These are phyloP conservation scores for Fraxinus floribunda DNA, from an alignment of 305 asterid genomes.

Conservation along the genomic window DNA sequence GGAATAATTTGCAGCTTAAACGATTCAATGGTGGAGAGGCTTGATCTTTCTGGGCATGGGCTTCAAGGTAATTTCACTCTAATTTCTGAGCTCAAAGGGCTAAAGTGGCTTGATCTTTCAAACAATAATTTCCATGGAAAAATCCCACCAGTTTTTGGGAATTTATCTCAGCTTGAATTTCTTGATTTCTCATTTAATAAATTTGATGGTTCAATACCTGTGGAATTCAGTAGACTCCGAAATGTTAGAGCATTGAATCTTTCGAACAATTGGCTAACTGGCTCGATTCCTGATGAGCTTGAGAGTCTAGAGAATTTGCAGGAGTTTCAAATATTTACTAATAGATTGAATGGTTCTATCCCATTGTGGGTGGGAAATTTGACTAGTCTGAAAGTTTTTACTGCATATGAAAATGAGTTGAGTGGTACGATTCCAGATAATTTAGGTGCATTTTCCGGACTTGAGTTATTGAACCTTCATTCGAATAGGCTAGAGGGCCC, in stretches of 20 bases:
- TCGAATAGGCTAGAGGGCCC: constrained; percentile 75
- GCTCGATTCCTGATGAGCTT: constrained; percentile 69
- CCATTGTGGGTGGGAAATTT: constrained; percentile 77
- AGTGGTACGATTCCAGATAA: constrained; percentile 66
- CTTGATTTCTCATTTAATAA: constrained; percentile 87
- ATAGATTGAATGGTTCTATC: constrained; percentile 69
- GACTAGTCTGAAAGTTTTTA: constrained; percentile 55
- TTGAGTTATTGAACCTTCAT: constrained; percentile 75
- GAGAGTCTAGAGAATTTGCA: constrained; percentile 48
- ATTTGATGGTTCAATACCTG: constrained; percentile 64
- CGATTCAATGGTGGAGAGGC: constrained; percentile 61
- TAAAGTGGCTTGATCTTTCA: constrained; percentile 86
- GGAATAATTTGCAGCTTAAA: constrained; percentile 77
- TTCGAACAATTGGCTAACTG: constrained; percentile 57
- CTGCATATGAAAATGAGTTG: constrained; percentile 90
- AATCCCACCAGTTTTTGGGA: constrained; percentile 64
- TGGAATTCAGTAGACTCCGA: constrained; percentile 55
- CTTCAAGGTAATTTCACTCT: constrained; percentile 82
- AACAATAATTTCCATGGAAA: constrained; percentile 65
- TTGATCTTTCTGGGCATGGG: constrained; percentile 63
- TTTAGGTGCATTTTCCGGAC: constrained; percentile 61
- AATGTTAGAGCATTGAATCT: constrained; percentile 65
- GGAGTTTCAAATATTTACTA: constrained; percentile 64
- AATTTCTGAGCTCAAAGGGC: constrained; percentile 67
- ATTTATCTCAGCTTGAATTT: constrained; percentile 66